Evolutionary conservation across 495 filamentous ascomycete species (phyloP).

Genomic region (Penicillium ochrochloron): DNA sequence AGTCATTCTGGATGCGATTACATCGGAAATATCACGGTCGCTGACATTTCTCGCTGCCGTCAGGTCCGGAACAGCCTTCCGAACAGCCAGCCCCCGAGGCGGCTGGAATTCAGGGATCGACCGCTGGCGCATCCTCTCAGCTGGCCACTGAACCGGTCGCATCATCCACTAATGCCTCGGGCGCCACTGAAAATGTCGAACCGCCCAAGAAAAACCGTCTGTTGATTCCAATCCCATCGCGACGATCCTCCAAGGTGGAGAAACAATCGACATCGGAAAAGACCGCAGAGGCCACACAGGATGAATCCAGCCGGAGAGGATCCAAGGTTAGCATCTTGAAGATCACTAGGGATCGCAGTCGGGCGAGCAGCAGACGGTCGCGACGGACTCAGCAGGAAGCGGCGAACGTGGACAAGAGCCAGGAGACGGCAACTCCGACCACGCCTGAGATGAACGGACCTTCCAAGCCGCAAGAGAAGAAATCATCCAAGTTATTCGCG

Average conservation of each 20-base stretch:
- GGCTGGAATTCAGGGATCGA: conserved; percentile 35
- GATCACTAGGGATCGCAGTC: conserved; percentile 69
- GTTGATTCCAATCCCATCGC: conserved; percentile 64
- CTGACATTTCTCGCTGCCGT: conserved; percentile 20
- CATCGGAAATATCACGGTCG: conserved; percentile 7
- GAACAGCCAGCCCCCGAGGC: conserved; percentile 33
- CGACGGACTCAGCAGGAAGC: conserved; percentile 49
- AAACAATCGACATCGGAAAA: conserved; percentile 64
- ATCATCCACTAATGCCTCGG: conserved; percentile 17
- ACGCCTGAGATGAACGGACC: conserved; percentile 38
- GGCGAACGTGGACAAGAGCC: conserved; percentile 45
- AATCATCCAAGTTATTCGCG: conserved; percentile 60
- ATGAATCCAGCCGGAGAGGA: conserved; percentile 63
- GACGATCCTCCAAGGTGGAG: conserved; percentile 68
- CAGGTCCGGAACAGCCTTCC: conserved; percentile 40
- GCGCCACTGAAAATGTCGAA: conserved; percentile 26
- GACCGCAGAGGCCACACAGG: conserved; percentile 66
- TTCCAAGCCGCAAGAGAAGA: conserved; percentile 65
- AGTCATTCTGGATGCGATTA: background rate
- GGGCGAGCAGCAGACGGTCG: conserved; percentile 64
- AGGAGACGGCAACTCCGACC: conserved; percentile 30
- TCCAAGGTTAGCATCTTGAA: conserved; percentile 74
- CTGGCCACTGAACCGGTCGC: conserved; percentile 28
- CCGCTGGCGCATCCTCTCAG: conserved; percentile 31
- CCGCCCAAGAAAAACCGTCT: conserved; percentile 61